Evolutionary conservation across 495 filamentous ascomycete species (phyloP), one percentile per base, ranked within the genome.

Genomic region (Penicillium angulare): DNA sequence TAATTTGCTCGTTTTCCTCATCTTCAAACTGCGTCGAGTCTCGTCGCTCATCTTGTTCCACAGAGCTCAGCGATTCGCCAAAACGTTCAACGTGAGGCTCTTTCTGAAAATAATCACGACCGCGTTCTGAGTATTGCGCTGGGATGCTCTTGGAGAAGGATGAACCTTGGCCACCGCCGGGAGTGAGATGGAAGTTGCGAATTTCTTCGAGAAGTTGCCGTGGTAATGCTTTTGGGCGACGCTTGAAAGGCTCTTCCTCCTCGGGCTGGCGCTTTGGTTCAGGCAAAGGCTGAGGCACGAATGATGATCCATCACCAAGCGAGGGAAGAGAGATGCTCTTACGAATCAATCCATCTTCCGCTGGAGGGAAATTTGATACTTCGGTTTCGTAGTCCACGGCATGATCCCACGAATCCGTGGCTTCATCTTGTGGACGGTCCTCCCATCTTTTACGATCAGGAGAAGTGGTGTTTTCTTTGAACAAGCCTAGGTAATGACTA

Each of bases 1-100:
- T 92, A 40, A 98, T 97, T 66, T 96, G 89, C 61, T 97, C 93
- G 64, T 91, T 91, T 46, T 93, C 90, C 21, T 96, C 89, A 27
- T 87, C 87, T 45, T 88, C 87, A 36, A 61, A 59, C 80, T 77
- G 44, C 67, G 69, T 49, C 67, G 73, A 65, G 77, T 76, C 53
- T 18, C 63, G 63, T 42, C 56, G 59, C 22, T 62, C 63, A 47
- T 60, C 65, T 34, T 56, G 55, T 29, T 70, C 63, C 10, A 56
- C 41, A 7, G 61, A 61, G 42, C 60, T 64, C 0, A 67, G 46
- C 1, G 58, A 50, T 1, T 64, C 56, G 2, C 63, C 53, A 21
- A 55, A 61, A 9, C 55, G 24, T 29, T 64, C 53, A 18, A 53
- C 44, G 43, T 58, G 49, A 3, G 47, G 23, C 18, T 66, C 57